Conservation (phyloP, 2,329 filamentous ascomycete species). For the Cladophialophora bantiana region DNA sequence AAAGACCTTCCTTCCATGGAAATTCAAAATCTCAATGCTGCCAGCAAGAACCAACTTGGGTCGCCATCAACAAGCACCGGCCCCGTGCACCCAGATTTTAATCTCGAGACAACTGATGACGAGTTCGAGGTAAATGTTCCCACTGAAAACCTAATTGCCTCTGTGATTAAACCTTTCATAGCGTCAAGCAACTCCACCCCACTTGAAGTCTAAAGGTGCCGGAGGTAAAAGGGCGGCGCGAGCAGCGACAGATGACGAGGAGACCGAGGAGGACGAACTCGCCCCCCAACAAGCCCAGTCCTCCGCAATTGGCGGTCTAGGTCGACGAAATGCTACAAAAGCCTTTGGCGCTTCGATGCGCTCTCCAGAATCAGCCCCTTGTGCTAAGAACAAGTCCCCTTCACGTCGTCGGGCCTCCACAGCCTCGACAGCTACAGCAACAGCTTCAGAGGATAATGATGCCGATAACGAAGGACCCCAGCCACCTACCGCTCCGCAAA, state of each 20-base stretch:
- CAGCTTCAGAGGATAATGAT: constrained; percentile 31
- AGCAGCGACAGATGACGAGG: constrained; percentile 15
- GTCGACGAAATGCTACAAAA: constrained; percentile 30
- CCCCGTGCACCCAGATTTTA: background rate
- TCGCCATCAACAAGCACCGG: background rate
- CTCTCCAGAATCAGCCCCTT: constrained; percentile 2
- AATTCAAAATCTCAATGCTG: background rate
- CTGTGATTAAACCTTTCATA: constrained; percentile 2
- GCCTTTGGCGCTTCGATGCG: constrained; percentile 21
- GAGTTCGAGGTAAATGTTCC: constrained; percentile 35
- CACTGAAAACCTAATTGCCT: background rate
- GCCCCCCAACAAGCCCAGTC: constrained; percentile 18
- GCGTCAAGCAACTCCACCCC: constrained; percentile 36
- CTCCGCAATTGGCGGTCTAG: constrained; percentile 22
- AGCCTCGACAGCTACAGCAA: constrained; percentile 24
- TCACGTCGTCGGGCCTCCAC: constrained; percentile 15
- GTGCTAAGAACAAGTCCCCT: background rate
- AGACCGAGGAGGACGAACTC: constrained; percentile 23
- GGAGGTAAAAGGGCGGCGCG: background rate
- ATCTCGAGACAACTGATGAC: constrained; percentile 29
- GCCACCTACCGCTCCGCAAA: background rate
- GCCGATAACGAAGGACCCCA: constrained; percentile 15
- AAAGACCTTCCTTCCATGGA: constrained; percentile 22
- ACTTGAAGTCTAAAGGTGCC: constrained; percentile 12
- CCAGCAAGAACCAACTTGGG: background rate